Evolutionary conservation across 139 green algal genomes (phyloP), one percentile per base, ranked within the genome.

Genomic region (Ulvella scutata): DNA sequence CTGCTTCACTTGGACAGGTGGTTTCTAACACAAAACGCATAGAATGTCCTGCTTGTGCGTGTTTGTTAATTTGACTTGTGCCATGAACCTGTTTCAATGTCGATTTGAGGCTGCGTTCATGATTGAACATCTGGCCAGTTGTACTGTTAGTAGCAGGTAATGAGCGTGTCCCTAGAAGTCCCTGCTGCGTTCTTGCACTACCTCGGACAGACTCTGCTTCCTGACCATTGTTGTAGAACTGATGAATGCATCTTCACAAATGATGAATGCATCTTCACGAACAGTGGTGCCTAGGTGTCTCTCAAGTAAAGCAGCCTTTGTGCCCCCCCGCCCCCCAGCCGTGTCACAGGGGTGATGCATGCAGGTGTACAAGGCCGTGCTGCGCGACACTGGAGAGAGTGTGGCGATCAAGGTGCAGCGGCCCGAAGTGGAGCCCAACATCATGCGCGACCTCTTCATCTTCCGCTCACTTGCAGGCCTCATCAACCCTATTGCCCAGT

Each of bases 351-450:
- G 82, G 33, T 21, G 74, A 73, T 26, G 34, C 39, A 21, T 62
- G 6, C 84, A 94, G 84, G 92, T 97, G 59, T 97, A 97, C 85
- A 89, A 90, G 76, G 92, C 89, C 7, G 88, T 89, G 37, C 84
- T 99, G 75, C 81, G 88, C 2, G 87, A 89, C 23, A 97, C 82
- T 2, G 92, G 92, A 1, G 84, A 92, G 79, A 85, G 96, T 37
- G 95, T 99, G 62, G 95, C 95, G 2, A 83, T 99, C 33, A 99
- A 99, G 85, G 92, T 99, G 78, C 93, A 97, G 81, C 86, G 93
- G 2, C 93, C 95, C 0, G 88, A 86, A 13, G 91, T 99, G 67
- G 92, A 96, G 84, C 94, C 94, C 3, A 76, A 90, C 81, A 97
- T 99, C 79, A 84, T 93, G 26, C 82, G 89, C 9, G 94, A 98